Base-by-base conservation (phyloP, 805 yeast genomes). In the Kazachstania taianensis region DNA sequence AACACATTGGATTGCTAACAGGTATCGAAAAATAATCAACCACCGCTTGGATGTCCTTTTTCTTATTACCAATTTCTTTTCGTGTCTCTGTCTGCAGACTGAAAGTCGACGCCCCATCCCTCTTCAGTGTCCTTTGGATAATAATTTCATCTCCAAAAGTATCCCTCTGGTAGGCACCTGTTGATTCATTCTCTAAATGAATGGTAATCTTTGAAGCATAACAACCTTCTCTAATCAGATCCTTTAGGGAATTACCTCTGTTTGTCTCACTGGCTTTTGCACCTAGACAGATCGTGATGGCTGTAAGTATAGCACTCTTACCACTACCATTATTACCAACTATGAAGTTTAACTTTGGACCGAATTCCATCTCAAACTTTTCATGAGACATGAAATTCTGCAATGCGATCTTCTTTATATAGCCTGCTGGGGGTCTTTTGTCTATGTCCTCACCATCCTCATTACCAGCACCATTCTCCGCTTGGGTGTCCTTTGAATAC, bases 241-340 rank as follows among this genome's bases (percentile, higher is more conserved):
- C 75, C 44, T 73, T 76, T 32, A 84, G 62, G 7, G 78, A 71
- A 12, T 73, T 63, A 5, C 94, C 96, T 55, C 99, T 72, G 50
- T 80, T 82, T 0, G 98, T 89, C 33, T 77, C 84, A 15, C 77
- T 66, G 1, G 96, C 96, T 47, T 78, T 80, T 1, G 94, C 92
- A 15, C 96, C 96, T 2, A 89, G 59, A 2, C 94, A 89, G 5
- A 85, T 78, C 6, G 87, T 75, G 2, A 87, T 75, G 1, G 94
- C 96, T 0, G 96, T 85, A 40, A 87, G 61, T 14, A 87, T 70
- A 1, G 96, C 94, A 52, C 84, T 73, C 52, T 87, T 87, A 20
- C 97, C 97, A 26, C 87, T 76, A 2, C 97, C 97, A 51, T 87
- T 87, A 38, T 80, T 68, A 15, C 97, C 97, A 27, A 83, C 79